Evolutionary conservation across 2,329 filamentous ascomycete species (phyloP).

Genomic region (Penicillium sp.): DNA sequence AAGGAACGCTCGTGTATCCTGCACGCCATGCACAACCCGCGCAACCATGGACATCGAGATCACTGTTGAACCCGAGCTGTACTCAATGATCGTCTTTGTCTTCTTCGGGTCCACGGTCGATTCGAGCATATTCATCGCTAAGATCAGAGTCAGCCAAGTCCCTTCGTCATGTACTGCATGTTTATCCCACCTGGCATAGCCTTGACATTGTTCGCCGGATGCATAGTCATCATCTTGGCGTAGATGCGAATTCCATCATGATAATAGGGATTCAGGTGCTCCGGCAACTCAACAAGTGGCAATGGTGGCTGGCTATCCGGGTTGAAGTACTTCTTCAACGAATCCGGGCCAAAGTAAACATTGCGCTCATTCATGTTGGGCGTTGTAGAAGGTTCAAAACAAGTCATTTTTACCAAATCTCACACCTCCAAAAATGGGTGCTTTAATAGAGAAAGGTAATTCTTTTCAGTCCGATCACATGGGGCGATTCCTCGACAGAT

Average conservation of each 20-base stretch:
- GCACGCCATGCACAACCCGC: conserved; percentile 51
- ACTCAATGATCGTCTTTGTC: conserved; percentile 57
- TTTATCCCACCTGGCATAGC: conserved; percentile 49
- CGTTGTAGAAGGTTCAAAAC: conserved; percentile 15
- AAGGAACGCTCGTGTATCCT: conserved; percentile 55
- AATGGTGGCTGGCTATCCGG: conserved; percentile 58
- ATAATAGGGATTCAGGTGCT: conserved; percentile 56
- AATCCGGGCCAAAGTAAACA: conserved; percentile 58
- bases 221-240: conserved; percentile 65
- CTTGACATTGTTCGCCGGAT: conserved; percentile 65
- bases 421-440: background rate
- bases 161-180: background rate
- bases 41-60: conserved; percentile 59
- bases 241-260: conserved; percentile 61
- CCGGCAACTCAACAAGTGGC: conserved; percentile 61
- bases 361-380: conserved; percentile 46
- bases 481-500: background rate
- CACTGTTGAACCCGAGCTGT: conserved; percentile 62
- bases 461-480: background rate
- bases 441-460: background rate
- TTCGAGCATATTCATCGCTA: conserved; percentile 53
- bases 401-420: background rate
- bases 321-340: conserved; percentile 59
- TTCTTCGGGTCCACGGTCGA: conserved; percentile 42
- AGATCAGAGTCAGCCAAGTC: background rate